Base-by-base conservation (phyloP, 2,329 filamentous ascomycete genomes). In the Monilinia laxa region DNA sequence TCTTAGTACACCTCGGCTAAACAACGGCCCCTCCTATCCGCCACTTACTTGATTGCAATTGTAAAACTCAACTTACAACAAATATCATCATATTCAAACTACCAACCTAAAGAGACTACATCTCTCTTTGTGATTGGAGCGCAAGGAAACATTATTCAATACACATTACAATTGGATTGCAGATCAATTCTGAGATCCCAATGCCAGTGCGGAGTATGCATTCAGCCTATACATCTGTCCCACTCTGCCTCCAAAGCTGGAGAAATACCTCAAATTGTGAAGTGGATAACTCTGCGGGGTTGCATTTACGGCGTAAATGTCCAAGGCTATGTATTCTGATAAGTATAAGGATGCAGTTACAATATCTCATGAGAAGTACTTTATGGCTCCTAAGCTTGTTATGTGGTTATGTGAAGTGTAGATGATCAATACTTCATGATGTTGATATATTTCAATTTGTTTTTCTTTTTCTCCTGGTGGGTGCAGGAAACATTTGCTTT, bases 401-500 rank as follows among this genome's bases (percentile, higher is more conserved):
- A 25, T 16, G 35, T 42, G 54, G n/a, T 25, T 11, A 10, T 16
- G 7, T 20, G 35, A 40, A 14, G 10, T 58, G 25, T 16, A 56
- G 11, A 56, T 3, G 16, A 47, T 16, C 25, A 12, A 45, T 31
- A 58, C 25, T 47, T 31, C 18, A 31, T 31, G 12, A 58, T 47
- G 56, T 31, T 45, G 25, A 47, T 45, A 14, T 28, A 58, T 28
- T 31, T 58, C 18, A 58, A 28, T 31, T 47, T 47, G 20, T 31
- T 58, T 16, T 25, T 58, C 2, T 31, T 58, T 47, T 20, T 20
- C 20, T 18, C 11, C 18, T 58, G 40, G 23, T 47, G 23, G 23
- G 23, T 58, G 42, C 56, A 58, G 25, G 40, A 23, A 3, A 4
- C n/a, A 31, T 58, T 75, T 23, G 74, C 75, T 58, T 67, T 71